Base-by-base conservation (phyloP, 2,329 filamentous ascomycete genomes). In the Pleoardoris graminearum region DNA sequence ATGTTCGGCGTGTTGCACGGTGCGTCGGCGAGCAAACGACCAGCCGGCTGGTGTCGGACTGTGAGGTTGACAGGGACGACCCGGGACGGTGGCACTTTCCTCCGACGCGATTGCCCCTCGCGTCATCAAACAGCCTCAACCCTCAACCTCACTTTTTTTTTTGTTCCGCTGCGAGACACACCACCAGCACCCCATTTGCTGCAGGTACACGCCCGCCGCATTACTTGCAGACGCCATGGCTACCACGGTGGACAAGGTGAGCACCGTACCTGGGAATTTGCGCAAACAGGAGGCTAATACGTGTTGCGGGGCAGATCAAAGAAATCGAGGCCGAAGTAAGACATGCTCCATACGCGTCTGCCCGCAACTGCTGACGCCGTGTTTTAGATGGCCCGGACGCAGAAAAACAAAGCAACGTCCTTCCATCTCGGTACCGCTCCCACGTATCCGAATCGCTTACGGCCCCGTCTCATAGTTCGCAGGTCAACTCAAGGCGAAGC, bases 361-460 rank as follows among this genome's bases (percentile, higher is more conserved):
- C 25, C 39, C 16, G 49, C 55, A 35, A 54, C 48, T 48, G 63
- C 67, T 70, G 57, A 70, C 55, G 61, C 57, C 37, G 33, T 41
- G 21, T 54, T 44, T 41, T 70, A 93, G 87, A 97, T 97, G 93
- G 90, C 91, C 80, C 85, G 85, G 78, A 97, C 92, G 70, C 92
- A 97, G 76, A 97, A 97, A 80, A 97, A 97, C 78, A 97, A 97
- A 80, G 89, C 89, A 48, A 96, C 91, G 11, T 92, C 91, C 43
- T 96, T 87, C 76, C 92, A 97, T 83, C 80, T 97, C 76, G 91
- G 90, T 77, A 73, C 50, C 44, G n/a, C 27, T 14, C 48, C 21
- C 22, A 8, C 47, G 45, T 22, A 7, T n/a, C 22, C 16, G 22
- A 33, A 39, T 33, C 30, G 21, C 19, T 38, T n/a, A 41, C 35